phyloP scores from a whole-genome alignment of 768 basidiomycete genomes.

The Rhodotorula toruloides region DNA sequence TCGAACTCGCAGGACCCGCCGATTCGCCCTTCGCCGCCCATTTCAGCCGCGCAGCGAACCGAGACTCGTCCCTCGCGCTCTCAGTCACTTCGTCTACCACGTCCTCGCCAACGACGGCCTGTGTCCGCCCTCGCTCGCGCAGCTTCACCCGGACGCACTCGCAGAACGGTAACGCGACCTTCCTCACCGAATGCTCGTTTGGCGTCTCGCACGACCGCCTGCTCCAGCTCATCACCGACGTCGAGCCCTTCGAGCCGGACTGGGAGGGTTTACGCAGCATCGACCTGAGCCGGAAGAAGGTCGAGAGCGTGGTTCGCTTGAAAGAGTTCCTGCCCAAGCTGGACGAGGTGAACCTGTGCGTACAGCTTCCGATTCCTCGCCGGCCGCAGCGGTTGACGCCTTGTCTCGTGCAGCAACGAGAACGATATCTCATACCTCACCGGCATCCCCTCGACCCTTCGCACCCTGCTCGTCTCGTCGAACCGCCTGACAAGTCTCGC shows the following conservation, averaged over 20 bases:
- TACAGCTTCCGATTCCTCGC: slow-evolving; percentile 37
- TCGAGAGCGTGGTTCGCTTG: slow-evolving; percentile 74
- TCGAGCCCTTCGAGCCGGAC: slow-evolving; percentile 86
- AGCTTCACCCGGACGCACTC: slow-evolving; percentile 29
- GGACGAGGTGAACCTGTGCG: slow-evolving; percentile 60
- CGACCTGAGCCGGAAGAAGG: slow-evolving; percentile 64
- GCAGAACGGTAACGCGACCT: slow-evolving; percentile 55
- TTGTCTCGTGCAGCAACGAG: slow-evolving; percentile 41
- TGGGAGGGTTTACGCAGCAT: slow-evolving; percentile 78
- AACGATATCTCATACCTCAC: slow-evolving; percentile 50
- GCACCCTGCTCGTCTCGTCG: slow-evolving; percentile 45
- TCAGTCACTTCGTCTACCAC: not conserved
- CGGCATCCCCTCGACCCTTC: slow-evolving; percentile 48
- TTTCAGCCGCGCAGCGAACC: not conserved
- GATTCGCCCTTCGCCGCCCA: slow-evolving; percentile 1
- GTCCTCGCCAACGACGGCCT: not conserved
- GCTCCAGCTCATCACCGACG: slow-evolving; percentile 86
- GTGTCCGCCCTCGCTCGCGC: slow-evolving; percentile 18
- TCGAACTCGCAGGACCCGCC: not conserved
- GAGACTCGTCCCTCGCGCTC: not conserved
- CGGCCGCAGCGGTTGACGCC: slow-evolving; percentile 25
- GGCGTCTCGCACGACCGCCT: slow-evolving; percentile 86
- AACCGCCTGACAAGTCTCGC: slow-evolving; percentile 76
- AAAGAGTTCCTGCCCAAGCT: slow-evolving; percentile 69
- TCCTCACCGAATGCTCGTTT: slow-evolving; percentile 94